Evolutionary conservation across 108 stramenopile species (phyloP), one percentile per base, ranked within the genome.

Genomic region (Cylindrotheca closterium): DNA sequence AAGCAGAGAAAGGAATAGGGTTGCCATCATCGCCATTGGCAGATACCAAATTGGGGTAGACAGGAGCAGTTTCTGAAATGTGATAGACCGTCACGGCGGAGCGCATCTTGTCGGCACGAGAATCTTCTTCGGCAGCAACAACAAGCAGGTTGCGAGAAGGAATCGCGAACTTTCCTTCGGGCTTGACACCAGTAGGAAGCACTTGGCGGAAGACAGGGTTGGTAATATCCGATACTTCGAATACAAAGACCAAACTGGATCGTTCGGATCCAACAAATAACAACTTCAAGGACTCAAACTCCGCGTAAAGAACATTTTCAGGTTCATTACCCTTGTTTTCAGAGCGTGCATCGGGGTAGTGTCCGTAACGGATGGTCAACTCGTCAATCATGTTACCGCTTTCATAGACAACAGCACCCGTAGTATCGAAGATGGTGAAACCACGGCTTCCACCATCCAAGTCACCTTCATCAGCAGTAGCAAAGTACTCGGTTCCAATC

Each of bases 391-490:
- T 22, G 27, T 24, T 73, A 12, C 69, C 79, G 29, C 80, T 74
- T 4, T 57, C 62, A 37, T 75, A 86, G 0, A 84, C 70, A 57
- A 84, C 67, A 31, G 34, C 63, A 19, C 84, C 83, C 17, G 68
- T 30, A n/a, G 31, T 46, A 25, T 82, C 70, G 27, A 74, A 80
- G 30, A 91, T 71, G 10, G 89, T 77, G 37, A 83, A 86, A 1
- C 81, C 81, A 34, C 89, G 82, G 15, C 63, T 55, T 45, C 86
- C 89, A 23, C 86, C 89, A 47, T 74, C 72, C 52, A 72, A 49
- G 58, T 87, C 89, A 50, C 89, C 86, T 56, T 91, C 86, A 47
- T 91, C 75, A 37, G 89, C 89, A 2, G 83, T 81, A n/a, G 70
- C 82, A 51, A 83, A 84, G 72, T 80, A 85, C 1, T 64, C 58